Percentiles rank a stretch among this genome's conserved stretches.
These are phyloP conservation scores for Cryomyces antarcticus DNA, from an alignment of 495 filamentous ascomycete species.

Conservation along the genomic window DNA sequence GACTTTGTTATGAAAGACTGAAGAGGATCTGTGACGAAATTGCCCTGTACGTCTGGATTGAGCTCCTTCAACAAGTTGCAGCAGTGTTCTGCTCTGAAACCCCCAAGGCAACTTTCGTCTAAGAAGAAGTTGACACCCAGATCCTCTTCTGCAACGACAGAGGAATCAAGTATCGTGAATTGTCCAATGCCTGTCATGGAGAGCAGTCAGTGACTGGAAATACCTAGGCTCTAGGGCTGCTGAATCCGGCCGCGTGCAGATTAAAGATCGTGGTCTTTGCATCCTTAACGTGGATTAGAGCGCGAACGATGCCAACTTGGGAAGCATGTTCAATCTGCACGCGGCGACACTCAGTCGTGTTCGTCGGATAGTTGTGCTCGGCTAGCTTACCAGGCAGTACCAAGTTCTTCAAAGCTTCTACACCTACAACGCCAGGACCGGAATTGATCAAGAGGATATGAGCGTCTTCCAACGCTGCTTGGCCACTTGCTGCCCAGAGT, in stretches of 20 bases:
- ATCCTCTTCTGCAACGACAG: constrained; percentile 57
- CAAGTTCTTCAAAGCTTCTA: constrained; percentile 92
- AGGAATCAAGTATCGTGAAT: constrained; percentile 83
- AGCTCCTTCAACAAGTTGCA: constrained; percentile 64
- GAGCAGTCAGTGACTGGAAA: neutral
- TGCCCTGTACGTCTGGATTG: constrained; percentile 83
- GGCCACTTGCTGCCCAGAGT: constrained; percentile 83
- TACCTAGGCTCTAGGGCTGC: too few relatives aligned
- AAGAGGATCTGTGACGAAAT: constrained; percentile 28
- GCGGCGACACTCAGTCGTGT: neutral
- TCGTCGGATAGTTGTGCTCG: neutral
- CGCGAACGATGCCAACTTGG: too few relatives aligned
- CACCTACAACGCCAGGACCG: constrained; percentile 60
- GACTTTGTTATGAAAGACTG: constrained; percentile 16
- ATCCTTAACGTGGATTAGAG: too few relatives aligned
- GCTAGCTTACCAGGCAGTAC: constrained; percentile 52
- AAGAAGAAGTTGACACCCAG: constrained; percentile 95
- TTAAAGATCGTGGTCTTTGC: too few relatives aligned
- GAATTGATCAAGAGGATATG: constrained; percentile 77
- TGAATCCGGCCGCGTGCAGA: too few relatives aligned
- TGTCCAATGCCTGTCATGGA: constrained; percentile 49
- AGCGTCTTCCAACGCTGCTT: constrained; percentile 73
- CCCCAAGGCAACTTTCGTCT: constrained; percentile 55
- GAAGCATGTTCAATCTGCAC: neutral
- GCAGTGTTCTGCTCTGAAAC: constrained; percentile 57